These are phyloP conservation scores for Cicer yamashitae DNA, from an alignment of 306 rosid genomes.

Conservation along the genomic window DNA sequence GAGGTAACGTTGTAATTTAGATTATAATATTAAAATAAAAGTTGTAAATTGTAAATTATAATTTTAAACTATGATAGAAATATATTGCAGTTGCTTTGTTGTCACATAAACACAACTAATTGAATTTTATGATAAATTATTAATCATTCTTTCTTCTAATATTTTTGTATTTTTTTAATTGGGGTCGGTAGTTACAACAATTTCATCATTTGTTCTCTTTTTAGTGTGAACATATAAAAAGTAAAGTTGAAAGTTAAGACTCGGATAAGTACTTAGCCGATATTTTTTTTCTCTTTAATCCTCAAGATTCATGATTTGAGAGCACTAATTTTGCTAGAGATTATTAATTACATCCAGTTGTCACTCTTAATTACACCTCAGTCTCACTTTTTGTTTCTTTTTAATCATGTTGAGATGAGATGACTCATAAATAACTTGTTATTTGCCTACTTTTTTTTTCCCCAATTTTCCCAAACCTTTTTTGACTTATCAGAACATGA, in stretches of 20 bases:
- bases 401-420: constrained; percentile 31
- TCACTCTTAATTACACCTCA: constrained; percentile 16
- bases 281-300: constrained; percentile 19
- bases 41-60: too few species aligned
- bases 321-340: constrained; percentile 38
- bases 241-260: constrained; percentile 19
- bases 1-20: too few species aligned
- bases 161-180: too few species aligned
- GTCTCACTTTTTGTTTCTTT: not conserved
- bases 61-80: too few species aligned
- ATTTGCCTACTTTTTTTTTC: constrained; percentile 35
- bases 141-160: too few species aligned
- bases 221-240: constrained; percentile 39
- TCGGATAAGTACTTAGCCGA: constrained; percentile 21
- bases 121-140: too few species aligned
- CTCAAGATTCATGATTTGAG: constrained; percentile 20
- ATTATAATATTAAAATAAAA: too few species aligned
- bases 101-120: too few species aligned
- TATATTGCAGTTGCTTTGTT: too few species aligned
- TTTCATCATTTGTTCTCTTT: not conserved
- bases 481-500: constrained; percentile 40
- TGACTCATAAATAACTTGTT: constrained; percentile 12
- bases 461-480: constrained; percentile 21
- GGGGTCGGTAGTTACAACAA: too few species aligned
- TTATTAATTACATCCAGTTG: constrained; percentile 33